A percentile compares a stretch with the other conserved stretches of the same genome.
Evolutionary conservation across 2,329 filamentous ascomycete species (phyloP).

Genomic region (Pseudogymnoascus sp.): DNA sequence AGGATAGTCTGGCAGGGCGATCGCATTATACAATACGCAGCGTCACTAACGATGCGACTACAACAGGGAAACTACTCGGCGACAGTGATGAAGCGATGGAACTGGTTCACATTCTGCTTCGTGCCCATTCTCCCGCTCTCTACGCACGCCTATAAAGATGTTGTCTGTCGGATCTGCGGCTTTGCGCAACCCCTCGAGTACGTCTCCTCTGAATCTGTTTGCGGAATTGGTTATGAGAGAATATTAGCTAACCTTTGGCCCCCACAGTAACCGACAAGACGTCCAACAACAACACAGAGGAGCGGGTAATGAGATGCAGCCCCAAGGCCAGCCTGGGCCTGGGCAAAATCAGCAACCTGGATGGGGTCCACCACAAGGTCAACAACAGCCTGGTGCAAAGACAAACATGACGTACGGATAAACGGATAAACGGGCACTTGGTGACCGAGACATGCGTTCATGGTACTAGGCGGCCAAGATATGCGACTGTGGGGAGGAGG

Average conservation of each 20-base stretch:
- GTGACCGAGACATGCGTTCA: background rate
- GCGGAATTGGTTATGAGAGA: background rate
- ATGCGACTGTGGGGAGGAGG: background rate
- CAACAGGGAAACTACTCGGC: slow-evolving; percentile 52
- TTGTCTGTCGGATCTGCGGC: slow-evolving; percentile 69
- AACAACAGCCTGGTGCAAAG: slow-evolving; percentile 7
- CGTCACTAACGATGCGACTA: background rate
- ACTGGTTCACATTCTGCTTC: slow-evolving; percentile 78
- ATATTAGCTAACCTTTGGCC: background rate
- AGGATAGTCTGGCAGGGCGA: background rate
- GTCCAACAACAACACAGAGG: background rate
- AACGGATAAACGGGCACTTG: background rate
- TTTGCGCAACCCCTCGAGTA: slow-evolving; percentile 61
- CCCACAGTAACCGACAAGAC: background rate
- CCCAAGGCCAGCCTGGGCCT: background rate
- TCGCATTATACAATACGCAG: background rate
- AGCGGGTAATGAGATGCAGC: background rate
- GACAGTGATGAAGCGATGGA: slow-evolving; percentile 55
- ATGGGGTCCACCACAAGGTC: slow-evolving; percentile 5
- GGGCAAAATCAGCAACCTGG: background rate
- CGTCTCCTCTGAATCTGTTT: background rate
- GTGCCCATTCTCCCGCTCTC: slow-evolving; percentile 69
- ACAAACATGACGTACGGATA: slow-evolving; percentile 11
- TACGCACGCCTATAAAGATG: slow-evolving; percentile 60
- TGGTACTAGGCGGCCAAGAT: background rate